Conservation (phyloP, 78 protist genomes). For the Parvularia atlantis region DNA sequence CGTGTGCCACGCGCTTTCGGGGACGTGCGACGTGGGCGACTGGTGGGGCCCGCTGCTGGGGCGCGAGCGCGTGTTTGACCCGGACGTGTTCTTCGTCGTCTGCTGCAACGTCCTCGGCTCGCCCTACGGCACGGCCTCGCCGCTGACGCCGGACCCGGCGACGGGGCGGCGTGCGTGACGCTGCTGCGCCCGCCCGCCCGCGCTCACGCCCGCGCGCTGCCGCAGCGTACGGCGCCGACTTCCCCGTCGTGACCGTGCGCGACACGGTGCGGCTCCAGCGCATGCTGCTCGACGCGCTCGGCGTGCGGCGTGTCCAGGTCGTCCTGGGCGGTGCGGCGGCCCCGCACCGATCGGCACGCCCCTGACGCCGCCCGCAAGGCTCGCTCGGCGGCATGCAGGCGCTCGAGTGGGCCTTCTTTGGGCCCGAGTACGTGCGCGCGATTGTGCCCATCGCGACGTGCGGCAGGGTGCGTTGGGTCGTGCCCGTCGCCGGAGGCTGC, state of each 20-base stretch:
- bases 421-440: not conserved
- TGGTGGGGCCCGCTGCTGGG: constrained; percentile 14
- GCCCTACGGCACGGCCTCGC: constrained; percentile 17
- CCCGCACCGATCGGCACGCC: too few relatives aligned
- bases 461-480: too few relatives aligned
- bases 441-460: constrained; percentile 9
- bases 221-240: not conserved
- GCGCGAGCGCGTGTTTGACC: not conserved
- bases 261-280: constrained; percentile 5
- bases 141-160: not conserved
- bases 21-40: not conserved
- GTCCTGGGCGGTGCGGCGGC: constrained; percentile 15
- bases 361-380: too few relatives aligned
- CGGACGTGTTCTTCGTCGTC: constrained; percentile 1
- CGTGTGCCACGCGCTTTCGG: constrained; percentile 16
- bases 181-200: not conserved
- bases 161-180: not conserved
- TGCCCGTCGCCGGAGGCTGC: too few relatives aligned
- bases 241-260: not conserved
- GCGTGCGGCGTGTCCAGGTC: not conserved
- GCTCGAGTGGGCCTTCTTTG: constrained; percentile 6
- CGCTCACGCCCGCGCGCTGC: not conserved
- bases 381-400: constrained; percentile 25
- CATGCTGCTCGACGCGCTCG: not conserved
- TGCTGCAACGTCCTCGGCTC: constrained; percentile 9